Base-by-base conservation (phyloP, 345 rosid genomes). In the Acer negundo region DNA sequence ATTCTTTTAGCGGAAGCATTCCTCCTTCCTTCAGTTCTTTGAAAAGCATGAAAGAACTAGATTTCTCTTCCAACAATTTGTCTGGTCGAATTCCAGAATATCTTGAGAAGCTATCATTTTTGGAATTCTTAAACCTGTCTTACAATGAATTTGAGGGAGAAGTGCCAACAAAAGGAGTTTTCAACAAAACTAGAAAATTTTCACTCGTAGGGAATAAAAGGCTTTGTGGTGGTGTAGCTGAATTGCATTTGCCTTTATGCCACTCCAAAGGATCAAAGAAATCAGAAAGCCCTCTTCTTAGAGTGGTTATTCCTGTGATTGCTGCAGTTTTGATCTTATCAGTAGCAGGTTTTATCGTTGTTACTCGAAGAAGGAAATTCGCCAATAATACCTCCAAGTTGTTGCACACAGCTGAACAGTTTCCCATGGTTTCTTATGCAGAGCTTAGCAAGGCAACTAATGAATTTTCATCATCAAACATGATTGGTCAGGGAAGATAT, bases 401-500 rank as follows among this genome's bases (percentile, higher is more conserved):
- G 74, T 3, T 31, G 2, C 38, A 26, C 1, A 7, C n/a, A 16
- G 47, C 42, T 6, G 19, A 46, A 20, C 56, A 72, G 2, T 68
- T 73, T 70, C 58, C 46, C 16, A 40, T 24, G 62, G 47, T 72
- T 22, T 78, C 77, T 0, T 78, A 58, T 62, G 67, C 49, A 0
- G 46, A 35, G 46, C 44, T 73, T 17, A 55, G 42, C 7, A 72
- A 65, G 63, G 77, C 77, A 31, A 86, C 83, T 1, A 9, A 77
- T 15, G 79, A 82, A 16, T 81, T 86, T 66, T 86, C 86, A 35
- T 1, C 7, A 0, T 11, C 47, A 0, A 81, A 79, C 53, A 72
- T 78, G 69, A 56, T 81, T 67, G 86, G 88, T 46, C 35, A n/a
- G 4, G 85, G 82, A 15, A 77, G 83, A 28, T 74, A 20, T 26